Percentiles rank a stretch among this genome's conserved stretches.
These are phyloP conservation scores for Bondarzewia mesenterica DNA, from an alignment of 1,284 basidiomycete species.

Conservation along the genomic window DNA sequence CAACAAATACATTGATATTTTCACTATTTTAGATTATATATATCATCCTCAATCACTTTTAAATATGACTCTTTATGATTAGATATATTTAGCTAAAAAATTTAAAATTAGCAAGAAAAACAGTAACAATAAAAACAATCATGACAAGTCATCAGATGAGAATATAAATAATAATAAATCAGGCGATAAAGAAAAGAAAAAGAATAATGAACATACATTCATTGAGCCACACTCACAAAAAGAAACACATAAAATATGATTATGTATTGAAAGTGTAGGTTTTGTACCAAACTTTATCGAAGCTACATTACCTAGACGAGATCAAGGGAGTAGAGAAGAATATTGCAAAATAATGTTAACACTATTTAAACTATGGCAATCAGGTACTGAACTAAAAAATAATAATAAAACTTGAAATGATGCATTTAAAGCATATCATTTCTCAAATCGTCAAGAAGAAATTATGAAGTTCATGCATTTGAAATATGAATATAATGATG, in stretches of 20 bases:
- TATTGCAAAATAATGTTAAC: slow-evolving; percentile 10
- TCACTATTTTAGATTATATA: not conserved
- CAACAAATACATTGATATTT: too few relatives aligned
- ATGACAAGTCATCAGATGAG: not conserved
- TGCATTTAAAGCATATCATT: not conserved
- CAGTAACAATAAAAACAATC: not conserved
- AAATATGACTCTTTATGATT: not conserved
- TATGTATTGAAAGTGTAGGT: slow-evolving; percentile 2
- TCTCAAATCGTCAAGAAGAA: not conserved
- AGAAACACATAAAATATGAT: slow-evolving; percentile 6
- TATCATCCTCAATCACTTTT: too few relatives aligned
- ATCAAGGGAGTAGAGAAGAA: slow-evolving; percentile 15
- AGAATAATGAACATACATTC: slow-evolving; percentile 5
- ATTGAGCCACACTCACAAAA: slow-evolving; percentile 10
- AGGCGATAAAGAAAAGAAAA: too few relatives aligned
- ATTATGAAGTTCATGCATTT: not conserved
- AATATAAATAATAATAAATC: not conserved
- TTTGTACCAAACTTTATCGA: slow-evolving; percentile 13
- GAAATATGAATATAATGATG: too few relatives aligned
- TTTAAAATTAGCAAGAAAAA: not conserved
- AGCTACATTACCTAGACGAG: slow-evolving; percentile 11
- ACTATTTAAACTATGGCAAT: not conserved
- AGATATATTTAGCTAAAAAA: not conserved
- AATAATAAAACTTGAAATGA: not conserved
- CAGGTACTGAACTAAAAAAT: not conserved